Evolutionary conservation across 208 protist genomes (phyloP).

Genomic region (Crithidia brevicula): DNA sequence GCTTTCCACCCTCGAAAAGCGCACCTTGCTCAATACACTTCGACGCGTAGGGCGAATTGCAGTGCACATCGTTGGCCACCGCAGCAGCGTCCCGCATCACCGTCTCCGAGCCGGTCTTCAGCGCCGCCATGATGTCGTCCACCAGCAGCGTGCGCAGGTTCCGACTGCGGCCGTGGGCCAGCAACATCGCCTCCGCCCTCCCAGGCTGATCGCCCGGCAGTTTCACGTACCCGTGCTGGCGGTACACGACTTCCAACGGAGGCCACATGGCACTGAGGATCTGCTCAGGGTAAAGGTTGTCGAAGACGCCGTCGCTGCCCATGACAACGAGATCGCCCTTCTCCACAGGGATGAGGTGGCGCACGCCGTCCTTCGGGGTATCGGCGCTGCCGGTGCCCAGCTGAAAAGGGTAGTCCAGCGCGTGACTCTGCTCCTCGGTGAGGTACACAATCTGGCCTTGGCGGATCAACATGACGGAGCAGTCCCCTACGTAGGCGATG

Average conservation of each 20-base stretch:
- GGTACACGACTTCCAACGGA: slow-evolving; percentile 32
- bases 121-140: slow-evolving; percentile 55
- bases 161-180: slow-evolving; percentile 5
- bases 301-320: slow-evolving; percentile 76
- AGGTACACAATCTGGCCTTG: slow-evolving; percentile 47
- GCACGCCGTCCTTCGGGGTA: slow-evolving; percentile 43
- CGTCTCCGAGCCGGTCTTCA: slow-evolving; percentile 38
- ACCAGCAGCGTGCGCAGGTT: slow-evolving; percentile 32
- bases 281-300: slow-evolving; percentile 62
- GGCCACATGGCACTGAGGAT: slow-evolving; percentile 54
- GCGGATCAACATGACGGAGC: slow-evolving; percentile 59
- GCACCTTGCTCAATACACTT: slow-evolving; percentile 67
- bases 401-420: slow-evolving; percentile 73
- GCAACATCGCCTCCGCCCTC: background rate
- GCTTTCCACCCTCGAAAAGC: slow-evolving; percentile 78
- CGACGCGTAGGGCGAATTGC: slow-evolving; percentile 65
- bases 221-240: slow-evolving; percentile 27
- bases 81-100: slow-evolving; percentile 41
- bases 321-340: slow-evolving; percentile 67
- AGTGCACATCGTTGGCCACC: slow-evolving; percentile 48
- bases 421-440: slow-evolving; percentile 64
- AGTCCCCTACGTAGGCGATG: slow-evolving; percentile 72
- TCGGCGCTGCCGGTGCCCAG: slow-evolving; percentile 67
- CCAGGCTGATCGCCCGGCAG: background rate
- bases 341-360: slow-evolving; percentile 50